phyloP scores from a whole-genome alignment of 108 stramenopile species.

The Pelagomonas calceolata region DNA sequence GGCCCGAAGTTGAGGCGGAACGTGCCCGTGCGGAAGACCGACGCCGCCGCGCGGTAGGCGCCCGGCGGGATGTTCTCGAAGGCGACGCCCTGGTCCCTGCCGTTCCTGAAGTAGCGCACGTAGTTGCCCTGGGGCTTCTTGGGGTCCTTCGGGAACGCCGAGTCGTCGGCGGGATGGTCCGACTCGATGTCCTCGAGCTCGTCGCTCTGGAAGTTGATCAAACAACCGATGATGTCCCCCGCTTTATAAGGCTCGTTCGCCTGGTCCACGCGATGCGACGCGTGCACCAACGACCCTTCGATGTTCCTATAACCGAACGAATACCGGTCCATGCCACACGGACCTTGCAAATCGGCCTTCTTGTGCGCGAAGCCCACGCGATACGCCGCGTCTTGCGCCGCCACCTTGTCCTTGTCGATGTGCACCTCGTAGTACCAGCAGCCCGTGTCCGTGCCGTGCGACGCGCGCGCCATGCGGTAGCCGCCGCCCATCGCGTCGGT shows the following conservation, averaged over 20 bases:
- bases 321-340: conserved; percentile 87
- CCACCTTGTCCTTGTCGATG: neutral
- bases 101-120: conserved; percentile 87
- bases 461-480: conserved; percentile 74
- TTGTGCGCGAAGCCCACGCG: conserved; percentile 26
- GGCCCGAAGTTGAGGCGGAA: conserved; percentile 39
- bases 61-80: conserved; percentile 18
- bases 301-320: conserved; percentile 79
- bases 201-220: conserved; percentile 44
- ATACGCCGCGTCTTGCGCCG: neutral
- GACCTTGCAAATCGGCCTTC: conserved; percentile 61
- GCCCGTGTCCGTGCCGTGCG: conserved; percentile 46
- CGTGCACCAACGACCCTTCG: conserved; percentile 57
- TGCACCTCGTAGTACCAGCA: conserved; percentile 21
- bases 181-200: conserved; percentile 2
- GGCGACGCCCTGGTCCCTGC: conserved; percentile 32
- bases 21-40: conserved; percentile 23
- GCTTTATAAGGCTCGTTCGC: conserved; percentile 41
- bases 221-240: conserved; percentile 84
- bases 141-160: neutral
- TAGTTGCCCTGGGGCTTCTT: conserved; percentile 21
- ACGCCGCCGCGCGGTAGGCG: conserved; percentile 31
- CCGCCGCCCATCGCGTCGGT: conserved; percentile 39
- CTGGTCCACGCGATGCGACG: conserved; percentile 53
- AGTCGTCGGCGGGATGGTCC: neutral